Evolutionary conservation across 345 rosid genomes (phyloP).

Genomic region (Eutrema japonicum): DNA sequence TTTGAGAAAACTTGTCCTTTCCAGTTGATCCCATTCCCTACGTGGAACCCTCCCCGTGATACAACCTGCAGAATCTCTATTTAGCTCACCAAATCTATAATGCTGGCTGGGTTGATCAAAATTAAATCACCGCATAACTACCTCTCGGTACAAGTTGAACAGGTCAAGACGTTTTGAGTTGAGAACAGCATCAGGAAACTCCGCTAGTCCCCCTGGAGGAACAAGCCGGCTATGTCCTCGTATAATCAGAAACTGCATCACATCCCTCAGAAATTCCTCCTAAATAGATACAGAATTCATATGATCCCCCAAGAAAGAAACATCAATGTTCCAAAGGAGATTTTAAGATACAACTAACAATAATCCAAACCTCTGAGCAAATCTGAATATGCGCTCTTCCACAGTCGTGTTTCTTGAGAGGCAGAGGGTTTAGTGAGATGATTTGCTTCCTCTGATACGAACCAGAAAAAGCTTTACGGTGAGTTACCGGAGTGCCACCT

Average conservation of each 20-base stretch:
- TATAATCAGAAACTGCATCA: constrained; percentile 89
- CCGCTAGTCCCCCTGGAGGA: constrained; percentile 91
- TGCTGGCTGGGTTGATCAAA: constrained; percentile 13
- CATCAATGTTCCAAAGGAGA: background rate
- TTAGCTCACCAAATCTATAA: constrained; percentile 26
- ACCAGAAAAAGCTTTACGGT: constrained; percentile 76
- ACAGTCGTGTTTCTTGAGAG: constrained; percentile 97
- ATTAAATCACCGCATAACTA: constrained; percentile 36
- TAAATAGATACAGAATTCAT: constrained; percentile 41
- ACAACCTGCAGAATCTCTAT: constrained; percentile 68
- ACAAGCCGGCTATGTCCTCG: constrained; percentile 97
- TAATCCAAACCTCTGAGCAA: constrained; percentile 83
- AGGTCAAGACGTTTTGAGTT: constrained; percentile 97
- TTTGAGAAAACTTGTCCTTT: constrained; percentile 99
- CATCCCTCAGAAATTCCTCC: constrained; percentile 98
- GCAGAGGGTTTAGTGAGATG: constrained; percentile 87
- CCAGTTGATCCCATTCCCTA: constrained; percentile 99
- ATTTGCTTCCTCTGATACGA: constrained; percentile 92
- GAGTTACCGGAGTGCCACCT: constrained; percentile 60
- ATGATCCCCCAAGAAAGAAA: background rate
- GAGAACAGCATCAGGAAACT: constrained; percentile 96
- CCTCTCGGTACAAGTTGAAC: constrained; percentile 97
- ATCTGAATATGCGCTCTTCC: constrained; percentile 90
- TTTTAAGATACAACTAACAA: background rate
- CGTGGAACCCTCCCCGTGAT: constrained; percentile 98